Evolutionary conservation across 208 protist genomes (phyloP).

Genomic region (Borovskyia barvae): DNA sequence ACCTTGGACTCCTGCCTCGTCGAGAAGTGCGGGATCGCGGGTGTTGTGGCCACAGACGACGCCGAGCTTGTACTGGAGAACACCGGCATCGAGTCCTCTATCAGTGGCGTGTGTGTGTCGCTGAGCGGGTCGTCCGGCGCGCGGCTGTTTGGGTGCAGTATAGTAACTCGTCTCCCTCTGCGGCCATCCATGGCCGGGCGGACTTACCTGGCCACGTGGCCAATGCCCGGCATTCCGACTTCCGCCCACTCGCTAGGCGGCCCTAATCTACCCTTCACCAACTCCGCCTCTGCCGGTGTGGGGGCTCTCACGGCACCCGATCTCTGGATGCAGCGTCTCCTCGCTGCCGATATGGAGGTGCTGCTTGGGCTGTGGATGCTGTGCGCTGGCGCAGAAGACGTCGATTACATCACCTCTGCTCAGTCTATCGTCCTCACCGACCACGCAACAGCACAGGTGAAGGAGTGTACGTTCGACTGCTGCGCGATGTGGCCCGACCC

Average conservation of each 20-base stretch:
- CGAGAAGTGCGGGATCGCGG: constrained; percentile 30
- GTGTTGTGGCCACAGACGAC: constrained; percentile 21
- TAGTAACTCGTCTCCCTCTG: constrained; percentile 22
- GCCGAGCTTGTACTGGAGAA: constrained; percentile 18
- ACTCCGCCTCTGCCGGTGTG: not conserved
- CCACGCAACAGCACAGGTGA: constrained; percentile 4
- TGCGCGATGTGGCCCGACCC: too few species aligned
- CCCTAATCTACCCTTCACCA: not conserved
- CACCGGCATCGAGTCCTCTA: constrained; percentile 26
- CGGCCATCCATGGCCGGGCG: constrained; percentile 1
- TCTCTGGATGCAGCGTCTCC: constrained; percentile 3
- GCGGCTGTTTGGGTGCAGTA: constrained; percentile 10
- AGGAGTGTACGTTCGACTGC: constrained; percentile 26
- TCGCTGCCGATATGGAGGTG: constrained; percentile 13
- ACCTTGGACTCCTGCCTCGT: constrained; percentile 20
- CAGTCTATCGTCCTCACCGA: constrained; percentile 33
- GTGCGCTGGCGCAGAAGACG: not conserved
- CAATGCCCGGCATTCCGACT: too few species aligned
- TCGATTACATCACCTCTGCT: constrained; percentile 9
- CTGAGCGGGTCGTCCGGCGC: constrained; percentile 13
- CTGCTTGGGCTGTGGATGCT: constrained; percentile 20
- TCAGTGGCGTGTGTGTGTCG: constrained; percentile 32
- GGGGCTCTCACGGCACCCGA: not conserved
- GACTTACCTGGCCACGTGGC: constrained; percentile 1
- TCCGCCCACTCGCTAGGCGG: not conserved